Conservation (phyloP, 345 rosid species). For the Hypericum perforatum region DNA sequence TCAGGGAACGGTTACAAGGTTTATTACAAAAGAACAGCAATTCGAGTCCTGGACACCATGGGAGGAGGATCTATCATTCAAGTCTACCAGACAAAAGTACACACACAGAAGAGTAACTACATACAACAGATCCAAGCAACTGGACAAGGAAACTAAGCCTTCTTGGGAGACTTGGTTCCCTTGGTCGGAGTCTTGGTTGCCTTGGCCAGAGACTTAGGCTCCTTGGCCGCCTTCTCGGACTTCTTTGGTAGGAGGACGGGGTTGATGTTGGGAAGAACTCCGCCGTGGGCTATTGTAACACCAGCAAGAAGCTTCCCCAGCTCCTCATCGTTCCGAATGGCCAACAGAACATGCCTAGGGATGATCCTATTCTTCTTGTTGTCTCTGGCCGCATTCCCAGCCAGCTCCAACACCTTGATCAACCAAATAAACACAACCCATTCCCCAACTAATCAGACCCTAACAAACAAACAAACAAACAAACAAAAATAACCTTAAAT, state of each 20-base stretch:
- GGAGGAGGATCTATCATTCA: no score
- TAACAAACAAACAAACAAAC: not conserved
- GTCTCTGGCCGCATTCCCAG: constrained; percentile 36
- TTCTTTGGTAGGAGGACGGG: constrained; percentile 35
- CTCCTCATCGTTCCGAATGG: constrained; percentile 34
- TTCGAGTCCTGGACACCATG: no score
- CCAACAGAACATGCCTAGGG: constrained; percentile 31
- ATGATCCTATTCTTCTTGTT: constrained; percentile 38
- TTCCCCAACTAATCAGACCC: no score
- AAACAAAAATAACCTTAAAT: not conserved
- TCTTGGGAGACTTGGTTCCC: constrained; percentile 32
- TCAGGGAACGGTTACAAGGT: no score
- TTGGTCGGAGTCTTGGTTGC: no score
- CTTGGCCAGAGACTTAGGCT: constrained; percentile 29
- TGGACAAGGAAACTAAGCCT: constrained; percentile 8
- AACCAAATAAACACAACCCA: no score
- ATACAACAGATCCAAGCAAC: not conserved
- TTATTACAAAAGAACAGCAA: no score
- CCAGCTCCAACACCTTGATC: constrained; percentile 28
- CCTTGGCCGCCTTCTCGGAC: constrained; percentile 23
- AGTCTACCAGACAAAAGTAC: no score
- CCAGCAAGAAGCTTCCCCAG: constrained; percentile 34
- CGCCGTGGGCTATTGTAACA: constrained; percentile 36
- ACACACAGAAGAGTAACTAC: no score
- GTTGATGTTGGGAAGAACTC: constrained; percentile 33